Evolutionary conservation across 164 flowering plant genomes (phyloP).

Genomic region (Buxus sempervirens): DNA sequence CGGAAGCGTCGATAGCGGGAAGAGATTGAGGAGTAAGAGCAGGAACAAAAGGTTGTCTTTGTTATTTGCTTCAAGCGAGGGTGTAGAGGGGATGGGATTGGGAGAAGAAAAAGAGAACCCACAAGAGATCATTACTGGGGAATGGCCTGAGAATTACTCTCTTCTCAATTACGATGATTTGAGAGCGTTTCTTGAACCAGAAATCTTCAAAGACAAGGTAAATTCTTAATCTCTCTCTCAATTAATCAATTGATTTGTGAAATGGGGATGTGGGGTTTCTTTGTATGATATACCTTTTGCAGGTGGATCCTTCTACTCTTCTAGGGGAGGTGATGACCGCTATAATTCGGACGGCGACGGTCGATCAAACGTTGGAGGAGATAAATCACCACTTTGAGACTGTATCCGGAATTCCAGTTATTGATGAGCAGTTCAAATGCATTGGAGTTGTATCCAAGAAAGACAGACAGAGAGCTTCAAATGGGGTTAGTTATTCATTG

Average conservation of each 20-base stretch:
- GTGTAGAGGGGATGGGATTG: neutral
- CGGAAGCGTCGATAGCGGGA: neutral
- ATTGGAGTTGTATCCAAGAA: slow-evolving; percentile 28
- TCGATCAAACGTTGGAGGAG: slow-evolving; percentile 28
- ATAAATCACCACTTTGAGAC: slow-evolving; percentile 25
- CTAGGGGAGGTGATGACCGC: slow-evolving; percentile 31
- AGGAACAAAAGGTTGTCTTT: neutral
- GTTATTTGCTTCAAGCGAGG: slow-evolving; percentile 12
- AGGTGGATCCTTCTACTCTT: slow-evolving; percentile 28
- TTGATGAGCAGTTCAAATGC: slow-evolving; percentile 16
- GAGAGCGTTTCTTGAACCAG: slow-evolving; percentile 31
- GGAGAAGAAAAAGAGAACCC: slow-evolving; percentile 12
- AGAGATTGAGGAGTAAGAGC: neutral
- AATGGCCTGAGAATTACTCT: slow-evolving; percentile 36
- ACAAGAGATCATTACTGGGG: slow-evolving; percentile 30
- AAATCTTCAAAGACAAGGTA: slow-evolving; percentile 34
- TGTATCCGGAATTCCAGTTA: slow-evolving; percentile 27
- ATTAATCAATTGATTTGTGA: no score
- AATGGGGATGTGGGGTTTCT: neutral
- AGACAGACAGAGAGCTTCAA: slow-evolving; percentile 10
- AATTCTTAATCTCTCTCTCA: neutral
- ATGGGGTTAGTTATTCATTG: slow-evolving; percentile 16
- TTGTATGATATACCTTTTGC: neutral
- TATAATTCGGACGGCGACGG: slow-evolving; percentile 20
- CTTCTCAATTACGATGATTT: slow-evolving; percentile 33